These are phyloP conservation scores for Conticribra guillardii DNA, from an alignment of 108 stramenopile species.

Conservation along the genomic window DNA sequence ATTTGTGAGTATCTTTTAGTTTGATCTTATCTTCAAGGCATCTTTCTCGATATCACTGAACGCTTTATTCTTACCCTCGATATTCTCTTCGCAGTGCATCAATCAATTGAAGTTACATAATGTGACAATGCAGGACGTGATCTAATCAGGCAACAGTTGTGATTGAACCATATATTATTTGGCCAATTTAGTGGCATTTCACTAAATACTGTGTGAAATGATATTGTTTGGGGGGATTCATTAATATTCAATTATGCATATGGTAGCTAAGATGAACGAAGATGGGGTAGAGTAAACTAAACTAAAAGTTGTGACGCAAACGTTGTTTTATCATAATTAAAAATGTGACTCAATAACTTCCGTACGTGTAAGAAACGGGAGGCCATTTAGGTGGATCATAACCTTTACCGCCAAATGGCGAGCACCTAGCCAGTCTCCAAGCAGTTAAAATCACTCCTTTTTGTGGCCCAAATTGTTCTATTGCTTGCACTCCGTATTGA, in stretches of 20 bases:
- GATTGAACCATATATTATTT: too few relatives aligned
- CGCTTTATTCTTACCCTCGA: background rate
- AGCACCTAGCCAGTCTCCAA: conserved; percentile 85
- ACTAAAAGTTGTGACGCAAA: background rate
- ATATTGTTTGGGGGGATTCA: too few relatives aligned
- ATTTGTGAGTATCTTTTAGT: conserved; percentile 43
- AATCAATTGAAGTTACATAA: conserved; percentile 42
- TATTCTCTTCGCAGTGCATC: conserved; percentile 23
- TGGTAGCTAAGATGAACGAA: too few relatives aligned
- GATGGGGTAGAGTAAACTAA: too few relatives aligned
- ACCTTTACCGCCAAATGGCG: conserved; percentile 86
- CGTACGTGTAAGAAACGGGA: conserved; percentile 72
- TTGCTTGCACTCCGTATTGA: conserved; percentile 88
- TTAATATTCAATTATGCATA: too few relatives aligned
- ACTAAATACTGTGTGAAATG: too few relatives aligned
- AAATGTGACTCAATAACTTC: conserved; percentile 60
- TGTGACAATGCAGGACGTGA: conserved; percentile 42
- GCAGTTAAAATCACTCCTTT: conserved; percentile 79
- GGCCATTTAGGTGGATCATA: conserved; percentile 92
- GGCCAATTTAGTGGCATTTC: too few relatives aligned
- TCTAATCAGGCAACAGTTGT: conserved; percentile 12
- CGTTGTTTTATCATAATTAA: conserved; percentile 1
- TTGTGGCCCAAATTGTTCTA: conserved; percentile 76
- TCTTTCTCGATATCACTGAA: background rate
- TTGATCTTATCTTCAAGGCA: too few relatives aligned